Percentiles rank a stretch among this genome's conserved stretches.
Evolutionary conservation across 139 green algal species (phyloP).

Genomic region (Tetraselmis chui): DNA sequence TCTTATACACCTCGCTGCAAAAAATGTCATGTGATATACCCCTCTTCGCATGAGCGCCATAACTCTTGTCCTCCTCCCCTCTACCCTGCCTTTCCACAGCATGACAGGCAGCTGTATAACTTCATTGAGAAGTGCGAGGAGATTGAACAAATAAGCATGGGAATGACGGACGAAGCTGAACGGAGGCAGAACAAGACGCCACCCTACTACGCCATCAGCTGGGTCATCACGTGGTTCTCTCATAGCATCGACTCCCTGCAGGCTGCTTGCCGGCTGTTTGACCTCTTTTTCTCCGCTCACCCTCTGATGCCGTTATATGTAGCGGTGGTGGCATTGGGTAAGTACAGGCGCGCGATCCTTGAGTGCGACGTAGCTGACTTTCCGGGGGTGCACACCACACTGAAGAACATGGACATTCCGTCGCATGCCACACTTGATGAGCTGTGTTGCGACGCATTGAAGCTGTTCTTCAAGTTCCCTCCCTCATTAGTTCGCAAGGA

Average conservation of each 20-base stretch:
- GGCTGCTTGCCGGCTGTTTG: conserved; percentile 64
- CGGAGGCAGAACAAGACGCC: not conserved
- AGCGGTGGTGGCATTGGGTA: conserved; percentile 50
- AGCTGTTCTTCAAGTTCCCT: not conserved
- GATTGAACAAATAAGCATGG: not conserved
- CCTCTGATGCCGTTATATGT: conserved; percentile 89
- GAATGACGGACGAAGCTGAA: not conserved
- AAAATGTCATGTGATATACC: too few species aligned
- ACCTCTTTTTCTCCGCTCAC: conserved; percentile 80
- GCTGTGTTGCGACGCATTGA: conserved; percentile 11
- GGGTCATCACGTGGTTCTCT: conserved; percentile 87
- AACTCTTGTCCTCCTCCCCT: not conserved
- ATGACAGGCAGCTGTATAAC: conserved; percentile 2
- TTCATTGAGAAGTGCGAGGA: conserved; percentile 1
- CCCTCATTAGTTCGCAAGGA: not conserved
- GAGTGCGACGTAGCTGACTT: conserved; percentile 31
- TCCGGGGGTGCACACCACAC: conserved; percentile 44
- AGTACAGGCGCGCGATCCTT: conserved; percentile 38
- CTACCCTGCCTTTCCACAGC: not conserved
- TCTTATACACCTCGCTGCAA: too few species aligned
- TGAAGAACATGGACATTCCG: conserved; percentile 54
- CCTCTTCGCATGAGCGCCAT: too few species aligned
- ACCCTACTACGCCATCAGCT: conserved; percentile 46
- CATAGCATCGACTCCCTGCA: conserved; percentile 57
- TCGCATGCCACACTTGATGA: conserved; percentile 28